phyloP scores from a whole-genome alignment of 139 green algal genomes.

The Picochlorum sp. region DNA sequence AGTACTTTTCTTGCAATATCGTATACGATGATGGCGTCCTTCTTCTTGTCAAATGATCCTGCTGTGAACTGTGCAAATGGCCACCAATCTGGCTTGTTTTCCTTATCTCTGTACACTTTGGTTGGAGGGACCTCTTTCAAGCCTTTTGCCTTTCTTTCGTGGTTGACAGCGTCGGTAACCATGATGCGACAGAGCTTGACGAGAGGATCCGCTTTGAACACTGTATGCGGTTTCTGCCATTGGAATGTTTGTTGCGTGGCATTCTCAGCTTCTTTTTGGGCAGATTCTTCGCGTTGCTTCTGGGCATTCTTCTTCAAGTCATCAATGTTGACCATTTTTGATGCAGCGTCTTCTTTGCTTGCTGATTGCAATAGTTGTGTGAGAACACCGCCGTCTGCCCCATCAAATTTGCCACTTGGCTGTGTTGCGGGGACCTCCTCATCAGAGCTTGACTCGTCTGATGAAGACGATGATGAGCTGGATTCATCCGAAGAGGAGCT shows the following conservation, averaged over 20 bases:
- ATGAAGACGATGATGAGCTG: too few relatives aligned
- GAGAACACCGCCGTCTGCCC: not conserved
- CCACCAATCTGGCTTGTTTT: slow-evolving; percentile 13
- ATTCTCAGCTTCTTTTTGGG: not conserved
- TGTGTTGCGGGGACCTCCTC: too few relatives aligned
- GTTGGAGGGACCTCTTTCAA: not conserved
- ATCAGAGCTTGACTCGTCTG: too few relatives aligned
- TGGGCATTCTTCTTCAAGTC: not conserved
- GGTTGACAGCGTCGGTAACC: slow-evolving; percentile 8
- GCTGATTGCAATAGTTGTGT: not conserved
- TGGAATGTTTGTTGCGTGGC: not conserved
- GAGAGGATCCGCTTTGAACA: not conserved
- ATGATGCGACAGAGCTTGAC: slow-evolving; percentile 3
- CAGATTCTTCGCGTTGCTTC: not conserved
- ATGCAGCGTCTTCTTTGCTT: not conserved
- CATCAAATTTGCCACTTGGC: slow-evolving; percentile 4
- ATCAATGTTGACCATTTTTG: not conserved
- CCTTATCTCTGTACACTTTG: slow-evolving; percentile 12
- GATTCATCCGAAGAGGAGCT: too few relatives aligned
- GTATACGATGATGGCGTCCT: slow-evolving; percentile 5
- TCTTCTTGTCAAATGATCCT: slow-evolving; percentile 10
- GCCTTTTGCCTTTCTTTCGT: slow-evolving; percentile 5
- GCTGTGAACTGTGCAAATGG: slow-evolving; percentile 6
- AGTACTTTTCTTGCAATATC: slow-evolving; percentile 11
- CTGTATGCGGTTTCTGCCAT: not conserved